phyloP scores from a whole-genome alignment of 768 basidiomycete species.

The Amyloporia xantha region DNA sequence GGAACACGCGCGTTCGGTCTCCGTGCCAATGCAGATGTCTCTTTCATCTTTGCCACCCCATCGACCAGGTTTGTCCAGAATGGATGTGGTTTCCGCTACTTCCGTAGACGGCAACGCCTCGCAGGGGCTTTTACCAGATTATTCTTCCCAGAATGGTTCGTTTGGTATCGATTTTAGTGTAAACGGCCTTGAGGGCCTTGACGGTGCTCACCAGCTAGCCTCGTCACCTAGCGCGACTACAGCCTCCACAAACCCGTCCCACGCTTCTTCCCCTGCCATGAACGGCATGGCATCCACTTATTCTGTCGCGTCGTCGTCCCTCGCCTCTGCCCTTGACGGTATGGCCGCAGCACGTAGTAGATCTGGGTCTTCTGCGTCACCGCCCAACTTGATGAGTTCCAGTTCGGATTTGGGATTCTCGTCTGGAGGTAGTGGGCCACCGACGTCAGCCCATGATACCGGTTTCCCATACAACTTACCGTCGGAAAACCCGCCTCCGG shows the following conservation, averaged over 20 bases:
- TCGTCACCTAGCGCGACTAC: slow-evolving; percentile 28
- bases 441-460: slow-evolving; percentile 21
- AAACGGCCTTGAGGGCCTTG: slow-evolving; percentile 25
- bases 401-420: slow-evolving; percentile 23
- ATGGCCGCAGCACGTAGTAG: slow-evolving; percentile 23
- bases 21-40: slow-evolving; percentile 18
- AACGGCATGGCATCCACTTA: slow-evolving; percentile 26
- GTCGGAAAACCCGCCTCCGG: slow-evolving; percentile 15
- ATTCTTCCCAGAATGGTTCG: slow-evolving; percentile 26
- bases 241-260: slow-evolving; percentile 26
- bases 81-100: slow-evolving; percentile 19
- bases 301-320: slow-evolving; percentile 24
- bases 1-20: slow-evolving; percentile 12
- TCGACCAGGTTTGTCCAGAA: slow-evolving; percentile 12
- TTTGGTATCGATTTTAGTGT: slow-evolving; percentile 33
- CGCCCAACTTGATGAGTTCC: slow-evolving; percentile 17
- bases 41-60: slow-evolving; percentile 13
- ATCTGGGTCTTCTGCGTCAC: slow-evolving; percentile 28
- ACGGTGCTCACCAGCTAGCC: slow-evolving; percentile 20
- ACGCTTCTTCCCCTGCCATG: slow-evolving; percentile 27
- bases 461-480: slow-evolving; percentile 22
- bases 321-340: slow-evolving; percentile 29
- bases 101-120: slow-evolving; percentile 21
- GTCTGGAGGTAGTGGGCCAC: slow-evolving; percentile 20
- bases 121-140: slow-evolving; percentile 37